Evolutionary conservation across 179 eudicot species (phyloP).

Genomic region (Silene noctiflora): DNA sequence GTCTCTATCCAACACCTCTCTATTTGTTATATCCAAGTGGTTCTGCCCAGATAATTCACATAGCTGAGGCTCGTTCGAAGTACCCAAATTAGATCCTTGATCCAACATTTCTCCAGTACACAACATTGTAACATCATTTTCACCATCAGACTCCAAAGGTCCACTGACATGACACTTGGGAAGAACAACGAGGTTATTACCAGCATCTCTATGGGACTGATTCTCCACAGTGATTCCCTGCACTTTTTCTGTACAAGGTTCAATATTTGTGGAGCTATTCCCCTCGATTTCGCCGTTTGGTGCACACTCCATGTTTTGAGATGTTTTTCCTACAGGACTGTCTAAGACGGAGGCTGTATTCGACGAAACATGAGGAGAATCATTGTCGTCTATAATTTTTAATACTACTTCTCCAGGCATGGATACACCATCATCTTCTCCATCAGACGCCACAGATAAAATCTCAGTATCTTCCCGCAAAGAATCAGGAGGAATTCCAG

Average conservation of each 20-base stretch:
- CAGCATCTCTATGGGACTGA: constrained; percentile 2
- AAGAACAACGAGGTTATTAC: not conserved
- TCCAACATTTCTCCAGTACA: constrained; percentile 7
- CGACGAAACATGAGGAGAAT: not conserved
- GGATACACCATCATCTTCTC: constrained; percentile 23
- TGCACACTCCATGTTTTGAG: not conserved
- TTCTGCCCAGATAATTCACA: constrained; percentile 12
- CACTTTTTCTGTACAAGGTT: constrained; percentile 2
- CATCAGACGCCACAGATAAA: constrained; percentile 19
- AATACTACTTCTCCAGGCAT: constrained; percentile 5
- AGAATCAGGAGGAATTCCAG: not conserved
- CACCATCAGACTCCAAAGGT: constrained; percentile 27
- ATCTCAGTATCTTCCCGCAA: constrained; percentile 16
- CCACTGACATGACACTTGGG: constrained; percentile 13
- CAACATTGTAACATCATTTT: constrained; percentile 15
- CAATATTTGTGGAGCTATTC: constrained; percentile 23
- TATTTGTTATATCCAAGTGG: not conserved
- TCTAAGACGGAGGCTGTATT: constrained; percentile 5
- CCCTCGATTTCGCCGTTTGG: constrained; percentile 15
- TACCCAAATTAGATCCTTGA: constrained; percentile 9
- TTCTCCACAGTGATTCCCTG: constrained; percentile 5
- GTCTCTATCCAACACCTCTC: constrained; percentile 2
- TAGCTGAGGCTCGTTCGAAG: constrained; percentile 5
- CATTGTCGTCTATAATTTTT: not conserved
- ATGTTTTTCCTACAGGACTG: constrained; percentile 8